phyloP scores from a whole-genome alignment of 345 rosid genomes.

The Eucalyptus sp. region DNA sequence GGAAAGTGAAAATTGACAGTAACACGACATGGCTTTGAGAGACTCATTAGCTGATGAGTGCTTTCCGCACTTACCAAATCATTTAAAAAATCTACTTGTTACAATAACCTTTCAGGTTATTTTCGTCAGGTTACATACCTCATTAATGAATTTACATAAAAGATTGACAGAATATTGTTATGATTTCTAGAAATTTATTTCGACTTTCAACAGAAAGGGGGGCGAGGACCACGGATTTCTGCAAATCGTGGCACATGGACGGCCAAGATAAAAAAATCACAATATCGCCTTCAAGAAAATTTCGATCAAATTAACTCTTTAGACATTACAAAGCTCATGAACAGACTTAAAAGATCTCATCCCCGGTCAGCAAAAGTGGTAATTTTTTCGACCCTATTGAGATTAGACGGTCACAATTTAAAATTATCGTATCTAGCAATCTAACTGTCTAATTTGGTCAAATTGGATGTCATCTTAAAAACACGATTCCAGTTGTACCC shows the following conservation, averaged over 20 bases:
- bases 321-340: not conserved
- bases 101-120: not conserved
- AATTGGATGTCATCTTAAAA: not conserved
- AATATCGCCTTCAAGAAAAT: not conserved
- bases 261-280: not conserved
- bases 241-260: not conserved
- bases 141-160: not conserved
- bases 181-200: not conserved
- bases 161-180: not conserved
- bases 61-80: not conserved
- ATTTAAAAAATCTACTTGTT: not conserved
- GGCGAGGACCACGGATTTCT: not conserved
- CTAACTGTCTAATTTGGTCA: not conserved
- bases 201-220: not conserved
- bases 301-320: not conserved
- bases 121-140: not conserved
- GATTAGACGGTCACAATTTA: not conserved
- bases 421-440: not conserved
- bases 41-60: not conserved
- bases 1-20: not conserved
- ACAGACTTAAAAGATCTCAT: not conserved
- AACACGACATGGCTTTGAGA: not conserved
- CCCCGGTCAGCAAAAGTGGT: not conserved
- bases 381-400: not conserved
- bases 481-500: not conserved